Conservation (phyloP, 495 filamentous ascomycete species). For the Neurospora sp. region DNA sequence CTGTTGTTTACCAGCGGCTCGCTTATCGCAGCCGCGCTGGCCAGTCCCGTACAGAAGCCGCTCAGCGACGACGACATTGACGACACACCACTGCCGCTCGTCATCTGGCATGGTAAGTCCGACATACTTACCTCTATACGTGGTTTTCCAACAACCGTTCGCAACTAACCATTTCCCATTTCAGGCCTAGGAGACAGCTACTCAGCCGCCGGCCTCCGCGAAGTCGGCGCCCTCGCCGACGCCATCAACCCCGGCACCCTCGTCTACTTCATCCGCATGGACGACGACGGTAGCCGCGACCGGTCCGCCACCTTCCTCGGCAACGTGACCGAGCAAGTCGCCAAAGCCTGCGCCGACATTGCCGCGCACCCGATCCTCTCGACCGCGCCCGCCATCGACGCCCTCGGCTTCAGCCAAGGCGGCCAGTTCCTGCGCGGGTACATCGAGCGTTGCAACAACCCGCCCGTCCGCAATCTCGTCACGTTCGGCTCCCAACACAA, state of each 20-base stretch:
- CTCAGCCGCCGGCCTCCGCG: slow-evolving; percentile 59
- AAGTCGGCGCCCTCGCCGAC: slow-evolving; percentile 57
- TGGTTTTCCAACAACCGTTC: background rate
- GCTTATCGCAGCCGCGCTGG: slow-evolving; percentile 17
- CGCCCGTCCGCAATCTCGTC: slow-evolving; percentile 70
- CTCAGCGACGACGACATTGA: slow-evolving; percentile 26
- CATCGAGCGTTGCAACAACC: slow-evolving; percentile 78
- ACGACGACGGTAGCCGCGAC: slow-evolving; percentile 54
- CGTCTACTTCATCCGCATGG: slow-evolving; percentile 71
- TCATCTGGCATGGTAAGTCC: slow-evolving; percentile 89
- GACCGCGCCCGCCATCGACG: slow-evolving; percentile 74
- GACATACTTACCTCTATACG: background rate
- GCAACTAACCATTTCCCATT: background rate
- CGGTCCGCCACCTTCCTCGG: slow-evolving; percentile 72
- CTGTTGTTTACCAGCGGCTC: slow-evolving; percentile 19
- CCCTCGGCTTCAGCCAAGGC: slow-evolving; percentile 89
- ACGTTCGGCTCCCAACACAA: slow-evolving; percentile 94
- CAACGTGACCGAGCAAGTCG: slow-evolving; percentile 74
- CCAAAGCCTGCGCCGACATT: slow-evolving; percentile 70
- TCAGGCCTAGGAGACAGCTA: slow-evolving; percentile 53
- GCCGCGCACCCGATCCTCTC: slow-evolving; percentile 67
- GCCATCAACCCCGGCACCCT: slow-evolving; percentile 70
- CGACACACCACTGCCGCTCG: slow-evolving; percentile 64
- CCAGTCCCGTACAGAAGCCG: slow-evolving; percentile 12
- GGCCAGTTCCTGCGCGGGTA: slow-evolving; percentile 94